Percentiles rank a stretch among this genome's conserved stretches.
Conservation (phyloP, 1,284 basidiomycete species). For the Cryptococcus deneoformans region DNA sequence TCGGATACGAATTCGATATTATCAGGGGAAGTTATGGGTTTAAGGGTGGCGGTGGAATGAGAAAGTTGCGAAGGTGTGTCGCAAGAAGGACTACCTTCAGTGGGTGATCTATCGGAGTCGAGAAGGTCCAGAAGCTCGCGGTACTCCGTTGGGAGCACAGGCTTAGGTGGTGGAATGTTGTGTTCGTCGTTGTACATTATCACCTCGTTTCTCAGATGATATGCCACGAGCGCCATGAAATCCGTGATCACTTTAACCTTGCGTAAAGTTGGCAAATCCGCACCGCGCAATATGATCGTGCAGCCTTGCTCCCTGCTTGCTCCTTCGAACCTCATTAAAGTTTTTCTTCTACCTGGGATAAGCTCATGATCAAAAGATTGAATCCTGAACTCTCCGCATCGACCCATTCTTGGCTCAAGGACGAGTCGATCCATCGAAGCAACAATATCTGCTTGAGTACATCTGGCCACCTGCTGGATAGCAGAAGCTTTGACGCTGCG, state of each 20-base stretch:
- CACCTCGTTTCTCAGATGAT: slow-evolving; percentile 85
- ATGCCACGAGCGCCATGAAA: slow-evolving; percentile 86
- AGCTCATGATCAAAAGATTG: slow-evolving; percentile 93
- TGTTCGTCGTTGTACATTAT: slow-evolving; percentile 93
- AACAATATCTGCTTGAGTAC: slow-evolving; percentile 93
- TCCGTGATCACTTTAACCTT: slow-evolving; percentile 89
- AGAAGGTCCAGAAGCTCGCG: slow-evolving; percentile 33
- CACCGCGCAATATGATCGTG: slow-evolving; percentile 91
- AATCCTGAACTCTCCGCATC: slow-evolving; percentile 81
- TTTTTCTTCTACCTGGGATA: slow-evolving; percentile 88
- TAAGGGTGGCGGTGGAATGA: background rate
- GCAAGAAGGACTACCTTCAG: background rate
- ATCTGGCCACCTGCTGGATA: slow-evolving; percentile 81
- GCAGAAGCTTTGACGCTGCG: slow-evolving; percentile 85
- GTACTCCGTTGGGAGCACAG: slow-evolving; percentile 32
- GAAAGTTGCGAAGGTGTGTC: background rate
- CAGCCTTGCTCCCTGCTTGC: slow-evolving; percentile 89
- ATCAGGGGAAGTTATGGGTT: slow-evolving; percentile 3
- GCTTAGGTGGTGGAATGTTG: slow-evolving; percentile 64
- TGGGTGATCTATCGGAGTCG: background rate
- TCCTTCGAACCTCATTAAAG: slow-evolving; percentile 96
- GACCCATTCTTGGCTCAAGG: slow-evolving; percentile 83
- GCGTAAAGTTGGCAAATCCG: slow-evolving; percentile 69
- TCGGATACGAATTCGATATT: slow-evolving; percentile 6
- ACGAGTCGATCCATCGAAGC: slow-evolving; percentile 94